Evolutionary conservation across 257 asterid genomes (phyloP).

Genomic region (Fraxinus pennsylvanica): DNA sequence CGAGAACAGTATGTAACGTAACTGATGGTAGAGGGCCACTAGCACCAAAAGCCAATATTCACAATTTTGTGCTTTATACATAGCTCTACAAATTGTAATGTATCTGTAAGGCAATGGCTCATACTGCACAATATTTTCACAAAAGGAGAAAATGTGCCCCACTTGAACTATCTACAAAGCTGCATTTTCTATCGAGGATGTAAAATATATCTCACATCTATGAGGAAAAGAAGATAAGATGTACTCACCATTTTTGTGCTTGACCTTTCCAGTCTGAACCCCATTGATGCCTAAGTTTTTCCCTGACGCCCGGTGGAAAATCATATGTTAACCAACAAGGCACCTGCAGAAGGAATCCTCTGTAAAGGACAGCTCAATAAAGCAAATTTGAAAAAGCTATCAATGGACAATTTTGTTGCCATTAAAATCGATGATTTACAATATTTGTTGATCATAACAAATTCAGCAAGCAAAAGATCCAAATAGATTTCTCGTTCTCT

Average conservation of each 20-base stretch:
- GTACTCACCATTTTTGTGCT: conserved; percentile 86
- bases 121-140: conserved; percentile 5
- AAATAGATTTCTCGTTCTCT: not conserved
- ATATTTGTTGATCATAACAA: not conserved
- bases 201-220: not conserved
- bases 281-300: conserved; percentile 74
- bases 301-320: conserved; percentile 87
- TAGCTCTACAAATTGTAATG: not conserved
- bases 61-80: not conserved
- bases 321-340: conserved; percentile 92
- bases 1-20: conserved; percentile 4
- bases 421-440: too few relatives aligned
- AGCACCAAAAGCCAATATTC: conserved; percentile 2
- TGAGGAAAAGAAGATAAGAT: conserved; percentile 23
- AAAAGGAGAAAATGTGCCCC: not conserved
- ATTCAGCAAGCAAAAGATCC: not conserved
- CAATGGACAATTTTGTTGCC: not conserved
- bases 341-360: conserved; percentile 48
- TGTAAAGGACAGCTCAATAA: conserved; percentile 23
- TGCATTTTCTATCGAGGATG: not conserved
- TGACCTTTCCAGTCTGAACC: conserved; percentile 99
- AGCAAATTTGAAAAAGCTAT: not conserved
- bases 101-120: not conserved
- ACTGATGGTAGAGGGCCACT: not conserved
- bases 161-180: not conserved